phyloP scores from a whole-genome alignment of 495 filamentous ascomycete species.

The Amorphotheca resinae region DNA sequence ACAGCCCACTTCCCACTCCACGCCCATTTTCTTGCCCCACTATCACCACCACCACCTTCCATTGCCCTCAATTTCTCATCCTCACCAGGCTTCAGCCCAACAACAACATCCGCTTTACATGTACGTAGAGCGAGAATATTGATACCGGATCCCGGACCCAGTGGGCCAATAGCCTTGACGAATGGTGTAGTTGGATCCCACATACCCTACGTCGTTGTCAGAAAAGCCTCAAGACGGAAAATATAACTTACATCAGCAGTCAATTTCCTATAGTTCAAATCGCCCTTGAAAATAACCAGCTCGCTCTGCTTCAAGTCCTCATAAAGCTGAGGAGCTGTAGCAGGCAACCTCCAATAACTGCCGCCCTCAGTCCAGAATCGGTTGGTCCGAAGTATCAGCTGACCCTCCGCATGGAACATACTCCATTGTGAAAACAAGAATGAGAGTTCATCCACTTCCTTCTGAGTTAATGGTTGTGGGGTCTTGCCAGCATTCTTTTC shows the following conservation, averaged over 20 bases:
- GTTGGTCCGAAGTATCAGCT: slow-evolving; percentile 68
- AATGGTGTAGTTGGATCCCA: slow-evolving; percentile 90
- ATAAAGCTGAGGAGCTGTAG: slow-evolving; percentile 48
- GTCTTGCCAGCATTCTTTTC: slow-evolving; percentile 39
- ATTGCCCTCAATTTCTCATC: slow-evolving; percentile 64
- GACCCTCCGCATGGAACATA: slow-evolving; percentile 63
- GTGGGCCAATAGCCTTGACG: slow-evolving; percentile 68
- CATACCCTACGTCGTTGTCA: slow-evolving; percentile 41
- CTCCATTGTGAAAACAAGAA: slow-evolving; percentile 80
- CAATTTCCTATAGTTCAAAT: slow-evolving; percentile 90
- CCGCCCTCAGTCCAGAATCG: slow-evolving; percentile 79
- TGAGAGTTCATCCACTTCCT: slow-evolving; percentile 50
- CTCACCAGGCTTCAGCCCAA: slow-evolving; percentile 66
- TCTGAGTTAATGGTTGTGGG: slow-evolving; percentile 46
- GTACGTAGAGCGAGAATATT: slow-evolving; percentile 79
- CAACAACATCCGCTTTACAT: slow-evolving; percentile 90
- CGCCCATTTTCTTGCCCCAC: slow-evolving; percentile 76
- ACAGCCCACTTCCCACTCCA: slow-evolving; percentile 98
- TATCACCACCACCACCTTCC: slow-evolving; percentile 56
- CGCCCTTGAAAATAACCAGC: slow-evolving; percentile 93
- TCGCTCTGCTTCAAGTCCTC: slow-evolving; percentile 74
- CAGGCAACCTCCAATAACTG: slow-evolving; percentile 76
- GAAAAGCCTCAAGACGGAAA: slow-evolving; percentile 2
- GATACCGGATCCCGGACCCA: slow-evolving; percentile 68
- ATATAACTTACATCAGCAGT: slow-evolving; percentile 60